Evolutionary conservation across 331 rosid species (phyloP).

Genomic region (Arachis monticola): DNA sequence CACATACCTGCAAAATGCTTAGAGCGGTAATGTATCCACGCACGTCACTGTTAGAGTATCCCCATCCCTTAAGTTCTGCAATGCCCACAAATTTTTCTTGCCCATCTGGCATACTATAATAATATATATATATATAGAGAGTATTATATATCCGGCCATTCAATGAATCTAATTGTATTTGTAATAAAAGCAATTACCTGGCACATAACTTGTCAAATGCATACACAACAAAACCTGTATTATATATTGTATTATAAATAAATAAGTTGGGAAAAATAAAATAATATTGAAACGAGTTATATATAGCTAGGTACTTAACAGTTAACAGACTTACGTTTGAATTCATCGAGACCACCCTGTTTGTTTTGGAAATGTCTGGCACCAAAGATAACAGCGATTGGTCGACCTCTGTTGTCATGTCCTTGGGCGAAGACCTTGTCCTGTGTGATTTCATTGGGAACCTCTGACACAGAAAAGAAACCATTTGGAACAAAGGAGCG

Average conservation of each 20-base stretch:
- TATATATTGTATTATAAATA: background rate
- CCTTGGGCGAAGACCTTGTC: slow-evolving; percentile 59
- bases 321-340: slow-evolving; percentile 45
- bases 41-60: slow-evolving; percentile 68
- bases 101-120: slow-evolving; percentile 51
- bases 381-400: slow-evolving; percentile 47
- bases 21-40: slow-evolving; percentile 60
- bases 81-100: slow-evolving; percentile 67
- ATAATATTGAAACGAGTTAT: background rate
- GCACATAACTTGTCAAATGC: slow-evolving; percentile 58
- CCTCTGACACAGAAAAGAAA: slow-evolving; percentile 43
- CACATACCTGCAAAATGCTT: slow-evolving; percentile 57
- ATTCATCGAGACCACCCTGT: slow-evolving; percentile 42
- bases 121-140: background rate
- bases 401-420: slow-evolving; percentile 59
- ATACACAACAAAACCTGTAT: slow-evolving; percentile 54
- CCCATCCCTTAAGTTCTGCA: slow-evolving; percentile 73
- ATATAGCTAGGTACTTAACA: background rate
- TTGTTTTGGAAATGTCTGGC: slow-evolving; percentile 56
- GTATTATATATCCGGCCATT: background rate
- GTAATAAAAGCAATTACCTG: slow-evolving; percentile 44
- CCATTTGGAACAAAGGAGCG: slow-evolving; percentile 57
- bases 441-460: slow-evolving; percentile 56
- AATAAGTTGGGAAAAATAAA: too few species aligned
- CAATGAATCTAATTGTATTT: background rate